Evolutionary conservation across 176 grass and related monocot species (phyloP).

Genomic region (Pharus latifolius): DNA sequence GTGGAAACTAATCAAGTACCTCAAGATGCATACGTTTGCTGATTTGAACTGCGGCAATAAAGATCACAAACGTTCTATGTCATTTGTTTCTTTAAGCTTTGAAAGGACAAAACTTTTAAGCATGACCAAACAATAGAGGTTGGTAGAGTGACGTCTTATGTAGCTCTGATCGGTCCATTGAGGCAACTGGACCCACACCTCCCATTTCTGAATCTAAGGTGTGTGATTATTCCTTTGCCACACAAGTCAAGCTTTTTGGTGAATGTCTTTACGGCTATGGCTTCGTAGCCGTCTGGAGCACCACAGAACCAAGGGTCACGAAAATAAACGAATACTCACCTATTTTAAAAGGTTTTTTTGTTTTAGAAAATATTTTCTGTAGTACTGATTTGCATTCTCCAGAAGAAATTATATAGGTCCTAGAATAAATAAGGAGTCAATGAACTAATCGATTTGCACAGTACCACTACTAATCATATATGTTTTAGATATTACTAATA

Average conservation of each 20-base stretch:
- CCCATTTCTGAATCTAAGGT: constrained; percentile 12
- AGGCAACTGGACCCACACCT: constrained; percentile 7
- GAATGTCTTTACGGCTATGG: background rate
- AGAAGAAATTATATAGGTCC: too few relatives aligned
- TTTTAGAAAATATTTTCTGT: too few relatives aligned
- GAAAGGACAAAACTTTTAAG: background rate
- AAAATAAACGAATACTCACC: too few relatives aligned
- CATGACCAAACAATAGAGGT: constrained; percentile 21
- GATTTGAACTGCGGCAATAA: background rate
- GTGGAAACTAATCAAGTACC: background rate
- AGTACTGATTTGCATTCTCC: too few relatives aligned
- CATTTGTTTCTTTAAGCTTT: constrained; percentile 22
- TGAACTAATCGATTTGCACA: too few relatives aligned
- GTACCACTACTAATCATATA: too few relatives aligned
- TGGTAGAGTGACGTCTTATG: constrained; percentile 25
- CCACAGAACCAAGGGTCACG: too few relatives aligned
- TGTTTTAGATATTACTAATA: too few relatives aligned
- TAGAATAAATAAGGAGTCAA: too few relatives aligned
- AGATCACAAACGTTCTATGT: background rate
- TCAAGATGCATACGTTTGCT: background rate
- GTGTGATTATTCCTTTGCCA: constrained; percentile 14
- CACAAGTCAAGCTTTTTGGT: constrained; percentile 3
- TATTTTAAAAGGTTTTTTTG: too few relatives aligned
- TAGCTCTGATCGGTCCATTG: background rate
- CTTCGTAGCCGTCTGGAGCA: background rate